These are phyloP conservation scores for Mycena polygramma DNA, from an alignment of 768 basidiomycete species.

Conservation along the genomic window DNA sequence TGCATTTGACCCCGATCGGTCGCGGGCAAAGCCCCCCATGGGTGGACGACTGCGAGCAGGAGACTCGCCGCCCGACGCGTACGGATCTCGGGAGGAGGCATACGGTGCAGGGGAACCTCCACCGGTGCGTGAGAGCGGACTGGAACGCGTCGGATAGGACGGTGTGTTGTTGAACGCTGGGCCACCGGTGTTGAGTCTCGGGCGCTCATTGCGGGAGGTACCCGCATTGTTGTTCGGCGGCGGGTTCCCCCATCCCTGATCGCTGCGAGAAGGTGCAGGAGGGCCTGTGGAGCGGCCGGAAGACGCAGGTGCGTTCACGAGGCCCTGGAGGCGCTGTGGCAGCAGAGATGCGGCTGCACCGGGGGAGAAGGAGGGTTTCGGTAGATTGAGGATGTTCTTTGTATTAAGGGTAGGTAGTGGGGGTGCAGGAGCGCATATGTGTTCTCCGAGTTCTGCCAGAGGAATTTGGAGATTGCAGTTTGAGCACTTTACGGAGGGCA, in stretches of 20 bases:
- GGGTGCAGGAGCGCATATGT: conserved; percentile 72
- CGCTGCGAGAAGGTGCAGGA: conserved; percentile 20
- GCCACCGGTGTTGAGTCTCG: conserved; percentile 48
- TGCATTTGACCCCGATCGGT: conserved; percentile 40
- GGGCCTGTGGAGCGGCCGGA: conserved; percentile 26
- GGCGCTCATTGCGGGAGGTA: conserved; percentile 43
- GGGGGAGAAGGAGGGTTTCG: conserved; percentile 55
- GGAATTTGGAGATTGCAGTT: conserved; percentile 80
- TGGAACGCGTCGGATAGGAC: conserved; percentile 49
- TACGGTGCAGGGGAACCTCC: conserved; percentile 30
- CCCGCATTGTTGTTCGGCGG: conserved; percentile 23
- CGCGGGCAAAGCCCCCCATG: conserved; percentile 35
- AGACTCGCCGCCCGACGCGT: conserved; percentile 35
- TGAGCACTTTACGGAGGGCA: conserved; percentile 90
- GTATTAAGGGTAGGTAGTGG: conserved; percentile 57
- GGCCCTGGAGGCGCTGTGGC: conserved; percentile 63
- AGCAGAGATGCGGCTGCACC: conserved; percentile 59
- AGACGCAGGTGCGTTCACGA: conserved; percentile 46
- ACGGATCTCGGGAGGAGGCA: conserved; percentile 29
- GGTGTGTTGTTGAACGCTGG: conserved; percentile 38
- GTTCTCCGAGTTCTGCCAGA: conserved; percentile 80
- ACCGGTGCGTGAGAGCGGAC: conserved; percentile 48
- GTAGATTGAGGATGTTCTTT: conserved; percentile 50
- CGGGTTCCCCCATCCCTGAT: no score
- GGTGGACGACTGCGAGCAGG: conserved; percentile 44